Percentiles rank a stretch among this genome's conserved stretches.
Conservation (phyloP, 2,329 filamentous ascomycete genomes). For the Fusarium humuli region DNA sequence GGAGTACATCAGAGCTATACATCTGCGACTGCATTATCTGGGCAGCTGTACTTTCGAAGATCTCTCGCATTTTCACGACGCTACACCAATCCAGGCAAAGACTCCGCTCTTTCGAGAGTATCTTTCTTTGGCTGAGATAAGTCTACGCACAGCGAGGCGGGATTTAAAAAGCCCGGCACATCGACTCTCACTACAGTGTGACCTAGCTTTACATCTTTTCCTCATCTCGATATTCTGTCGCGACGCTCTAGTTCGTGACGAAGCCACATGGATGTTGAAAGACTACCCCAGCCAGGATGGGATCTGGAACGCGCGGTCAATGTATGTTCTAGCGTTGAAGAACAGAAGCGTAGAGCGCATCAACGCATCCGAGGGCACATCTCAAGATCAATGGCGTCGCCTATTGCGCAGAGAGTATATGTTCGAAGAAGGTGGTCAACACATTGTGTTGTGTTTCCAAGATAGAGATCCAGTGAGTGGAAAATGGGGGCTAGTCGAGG, state of each 20-base stretch:
- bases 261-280: slow-evolving; percentile 48
- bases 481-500: slow-evolving; percentile 37
- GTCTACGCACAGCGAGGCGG: slow-evolving; percentile 26
- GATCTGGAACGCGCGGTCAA: slow-evolving; percentile 45
- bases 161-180: slow-evolving; percentile 34
- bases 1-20: slow-evolving; percentile 48
- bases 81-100: slow-evolving; percentile 33
- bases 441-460: slow-evolving; percentile 48
- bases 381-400: slow-evolving; percentile 48
- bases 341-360: slow-evolving; percentile 46
- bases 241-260: slow-evolving; percentile 49
- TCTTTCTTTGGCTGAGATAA: slow-evolving; percentile 48
- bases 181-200: slow-evolving; percentile 46
- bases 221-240: slow-evolving; percentile 48
- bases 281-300: slow-evolving; percentile 52
- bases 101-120: slow-evolving; percentile 51
- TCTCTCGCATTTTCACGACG: slow-evolving; percentile 42
- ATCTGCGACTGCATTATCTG: slow-evolving; percentile 49
- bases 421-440: slow-evolving; percentile 52
- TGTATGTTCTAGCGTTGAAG: slow-evolving; percentile 46
- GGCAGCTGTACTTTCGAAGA: slow-evolving; percentile 47
- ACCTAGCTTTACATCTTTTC: slow-evolving; percentile 43
- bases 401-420: slow-evolving; percentile 51
- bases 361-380: slow-evolving; percentile 47
- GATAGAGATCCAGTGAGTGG: slow-evolving; percentile 37